Base-by-base conservation (phyloP, 2,329 filamentous ascomycete genomes). In the Diaporthe vexans region DNA sequence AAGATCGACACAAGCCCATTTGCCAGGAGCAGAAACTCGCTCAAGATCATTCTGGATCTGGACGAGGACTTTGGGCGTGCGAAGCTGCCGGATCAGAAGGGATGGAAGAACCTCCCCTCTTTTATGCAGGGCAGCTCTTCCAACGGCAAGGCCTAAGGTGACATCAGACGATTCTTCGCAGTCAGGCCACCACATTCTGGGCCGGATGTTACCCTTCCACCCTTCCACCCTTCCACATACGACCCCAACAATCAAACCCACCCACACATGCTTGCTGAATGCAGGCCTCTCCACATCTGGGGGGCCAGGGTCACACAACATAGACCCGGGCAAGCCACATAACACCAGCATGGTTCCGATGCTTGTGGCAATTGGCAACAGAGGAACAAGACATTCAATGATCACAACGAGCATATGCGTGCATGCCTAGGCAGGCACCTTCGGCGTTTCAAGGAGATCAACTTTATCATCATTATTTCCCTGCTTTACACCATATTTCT, bases 1-100 rank as follows among this genome's bases (percentile, higher is more conserved):
- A 92, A 91, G 76, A 91, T 83, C 69, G 83, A 86, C 76, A 84
- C 86, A 33, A 89, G 85, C 76, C 89, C 89, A 21, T 87, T 89
- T 77, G 84, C 85, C 61, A 86, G 89, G 79, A 97, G 94, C 84
- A 89, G 95, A 75, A 98, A 98, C 82, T 96, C 96, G 15, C 88
- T 98, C 79, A 98, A 98, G 89, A 94, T 98, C 79, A 96, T 98
- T 79, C 90, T 98, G 65, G 96, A 98, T 83, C 87, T 98, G 76
- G 96, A 98, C 81, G 93, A 97, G 85, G 94, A 97, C 82, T 98
- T 98, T 87, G 96, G 96, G 76, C 91, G 92, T 78, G 85, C 94
- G 75, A 91, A 90, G 83, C 81, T 94, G 75, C 88, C 89, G 21
- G 85, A 86, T 78, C 84, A 87, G 76, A 82, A 87, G 79, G 83